Percentiles rank a stretch among this genome's conserved stretches.
phyloP scores from a whole-genome alignment of 192 early-diverging fungal species.

The Rhizophagus clarus region DNA sequence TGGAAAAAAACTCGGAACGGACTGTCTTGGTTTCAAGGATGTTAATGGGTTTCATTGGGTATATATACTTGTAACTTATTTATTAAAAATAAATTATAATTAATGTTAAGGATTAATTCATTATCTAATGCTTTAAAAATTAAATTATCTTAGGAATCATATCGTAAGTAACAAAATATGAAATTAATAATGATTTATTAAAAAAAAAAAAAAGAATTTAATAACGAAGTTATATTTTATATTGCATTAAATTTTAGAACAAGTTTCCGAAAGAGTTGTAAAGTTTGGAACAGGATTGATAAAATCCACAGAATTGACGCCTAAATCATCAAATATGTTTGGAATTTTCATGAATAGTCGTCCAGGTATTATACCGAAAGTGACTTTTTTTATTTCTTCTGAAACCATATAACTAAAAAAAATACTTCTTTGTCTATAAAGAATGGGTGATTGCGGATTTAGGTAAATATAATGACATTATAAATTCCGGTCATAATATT shows the following conservation, averaged over 20 bases:
- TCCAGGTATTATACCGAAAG: conserved; percentile 40
- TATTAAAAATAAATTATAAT: conserved; percentile 10
- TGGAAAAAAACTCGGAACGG: conserved; percentile 31
- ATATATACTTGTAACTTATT: conserved; percentile 10
- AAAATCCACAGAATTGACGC: conserved; percentile 34
- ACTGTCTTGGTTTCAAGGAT: conserved; percentile 25
- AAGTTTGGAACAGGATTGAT: conserved; percentile 47
- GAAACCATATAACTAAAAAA: background rate
- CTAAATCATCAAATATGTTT: conserved; percentile 36
- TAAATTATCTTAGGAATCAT: conserved; percentile 34
- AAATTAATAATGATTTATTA: background rate
- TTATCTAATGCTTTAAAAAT: conserved; percentile 10
- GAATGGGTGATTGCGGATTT: conserved; percentile 33
- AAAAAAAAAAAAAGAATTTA: background rate
- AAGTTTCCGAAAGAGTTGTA: conserved; percentile 37
- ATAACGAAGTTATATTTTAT: too few species aligned
- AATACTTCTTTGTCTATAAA: background rate
- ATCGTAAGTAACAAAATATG: conserved; percentile 37
- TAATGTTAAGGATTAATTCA: background rate
- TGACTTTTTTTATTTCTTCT: background rate
- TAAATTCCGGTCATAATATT: too few species aligned
- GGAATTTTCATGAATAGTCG: conserved; percentile 43
- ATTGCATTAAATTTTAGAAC: conserved; percentile 25
- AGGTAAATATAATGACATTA: conserved; percentile 1
- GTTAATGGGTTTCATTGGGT: conserved; percentile 34